Evolutionary conservation across 768 basidiomycete species (phyloP), one percentile per base, ranked within the genome.

Genomic region (Tylopilus rubrobrunneus): DNA sequence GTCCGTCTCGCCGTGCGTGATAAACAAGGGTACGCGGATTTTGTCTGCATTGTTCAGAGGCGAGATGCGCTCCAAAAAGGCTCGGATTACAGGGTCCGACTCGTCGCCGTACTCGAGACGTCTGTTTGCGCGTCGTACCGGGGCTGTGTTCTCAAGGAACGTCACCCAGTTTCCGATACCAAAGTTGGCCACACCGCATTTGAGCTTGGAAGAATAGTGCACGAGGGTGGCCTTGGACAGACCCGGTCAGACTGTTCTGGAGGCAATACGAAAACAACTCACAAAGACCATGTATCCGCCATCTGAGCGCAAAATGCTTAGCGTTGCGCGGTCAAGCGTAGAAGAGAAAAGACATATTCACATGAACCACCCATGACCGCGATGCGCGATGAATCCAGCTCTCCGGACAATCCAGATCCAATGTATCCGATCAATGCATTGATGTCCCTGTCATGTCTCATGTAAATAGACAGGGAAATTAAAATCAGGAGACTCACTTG

Each of bases 301-400:
- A 42, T 74, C 71, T 75, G 29, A 43, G 10, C 21, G 36, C 14
- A 7, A 33, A 39, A n/a, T 14, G 2, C 27, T 58, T 2, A 58
- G 56, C 29, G 17, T 31, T 19, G 29, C 11, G 21, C 7, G n/a
- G 25, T 43, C 37, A 17, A 33, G 11, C 4, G 12, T 21, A 25
- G 36, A 37, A 37, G 15, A 37, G 17, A 52, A 27, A 47, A 31
- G 5, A 43, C 27, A 8, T 43, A 66, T 57, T 52, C 45, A 75
- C 74, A 76, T 31, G 76, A 76, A 47, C 71, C 72, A 25, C 74
- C 76, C 51, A 71, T 69, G 47, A 77, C 74, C 23, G 75, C 75
- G 40, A 77, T 71, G n/a, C 69, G 68, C 15, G 62, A 64, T 6
- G 68, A 43, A 47, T 74, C 64, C 27, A 76, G 56, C 47, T 75